phyloP scores from a whole-genome alignment of 148 eudicot genomes.

The Talinum fruticosum region DNA sequence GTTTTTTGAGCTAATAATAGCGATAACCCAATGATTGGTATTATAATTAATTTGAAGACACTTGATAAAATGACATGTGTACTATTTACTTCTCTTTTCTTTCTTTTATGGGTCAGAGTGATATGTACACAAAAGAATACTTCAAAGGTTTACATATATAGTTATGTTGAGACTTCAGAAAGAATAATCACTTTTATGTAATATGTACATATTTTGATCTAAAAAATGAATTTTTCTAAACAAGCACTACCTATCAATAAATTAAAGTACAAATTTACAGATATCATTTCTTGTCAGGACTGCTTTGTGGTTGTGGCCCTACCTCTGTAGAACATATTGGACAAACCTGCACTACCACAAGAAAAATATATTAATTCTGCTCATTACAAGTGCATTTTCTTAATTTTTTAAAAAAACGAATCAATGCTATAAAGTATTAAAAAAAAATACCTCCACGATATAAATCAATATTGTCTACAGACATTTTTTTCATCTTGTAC shows the following conservation, averaged over 20 bases:
- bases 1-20: too few relatives aligned
- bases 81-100: not conserved
- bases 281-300: constrained; percentile 13
- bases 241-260: not conserved
- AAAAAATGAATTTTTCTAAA: not conserved
- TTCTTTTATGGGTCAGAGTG: not conserved
- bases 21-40: too few relatives aligned
- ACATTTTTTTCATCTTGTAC: not conserved
- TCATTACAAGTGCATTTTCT: not conserved
- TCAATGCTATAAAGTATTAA: too few relatives aligned
- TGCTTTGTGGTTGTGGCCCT: constrained; percentile 9
- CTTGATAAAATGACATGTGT: not conserved
- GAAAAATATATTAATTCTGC: not conserved
- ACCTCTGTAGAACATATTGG: constrained; percentile 56
- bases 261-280: not conserved
- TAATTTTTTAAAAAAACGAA: too few relatives aligned
- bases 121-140: not conserved
- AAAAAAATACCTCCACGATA: too few relatives aligned
- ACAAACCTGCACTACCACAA: constrained; percentile 38
- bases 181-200: not conserved
- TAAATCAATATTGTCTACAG: too few relatives aligned
- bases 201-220: constrained; percentile 9
- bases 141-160: not conserved
- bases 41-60: too few relatives aligned
- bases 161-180: not conserved